Conservation (phyloP, 176 grass and related monocot species). For the Avena eriantha region DNA sequence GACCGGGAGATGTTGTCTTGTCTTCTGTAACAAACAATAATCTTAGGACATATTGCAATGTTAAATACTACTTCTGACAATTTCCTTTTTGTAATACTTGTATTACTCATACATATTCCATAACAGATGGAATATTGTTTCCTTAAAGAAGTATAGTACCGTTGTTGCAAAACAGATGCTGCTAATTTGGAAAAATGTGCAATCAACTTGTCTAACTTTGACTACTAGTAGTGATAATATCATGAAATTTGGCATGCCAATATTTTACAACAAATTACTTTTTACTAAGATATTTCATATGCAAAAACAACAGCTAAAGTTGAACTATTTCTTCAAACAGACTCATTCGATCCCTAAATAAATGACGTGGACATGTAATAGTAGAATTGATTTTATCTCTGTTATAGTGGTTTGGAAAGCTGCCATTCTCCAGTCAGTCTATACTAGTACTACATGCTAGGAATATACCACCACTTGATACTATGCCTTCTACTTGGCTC, state of each 20-base stretch:
- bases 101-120: not conserved
- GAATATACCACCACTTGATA: slow-evolving; percentile 30
- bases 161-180: no score
- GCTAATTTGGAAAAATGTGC: no score
- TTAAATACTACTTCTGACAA: not conserved
- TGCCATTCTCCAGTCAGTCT: not conserved
- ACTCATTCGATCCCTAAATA: no score
- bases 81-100: not conserved
- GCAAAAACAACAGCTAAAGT: not conserved
- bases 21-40: not conserved
- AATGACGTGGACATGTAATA: not conserved
- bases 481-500: not conserved
- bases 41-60: not conserved
- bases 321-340: not conserved
- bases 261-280: not conserved
- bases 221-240: no score
- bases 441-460: not conserved
- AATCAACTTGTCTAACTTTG: no score
- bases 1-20: not conserved
- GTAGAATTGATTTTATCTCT: not conserved
- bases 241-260: not conserved
- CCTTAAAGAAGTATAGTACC: no score
- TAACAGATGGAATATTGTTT: no score
- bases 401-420: not conserved
- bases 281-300: not conserved